Percentiles rank a stretch among this genome's conserved stretches.
These are phyloP conservation scores for Clonostachys sp. DNA, from an alignment of 2,329 filamentous ascomycete genomes.

Conservation along the genomic window DNA sequence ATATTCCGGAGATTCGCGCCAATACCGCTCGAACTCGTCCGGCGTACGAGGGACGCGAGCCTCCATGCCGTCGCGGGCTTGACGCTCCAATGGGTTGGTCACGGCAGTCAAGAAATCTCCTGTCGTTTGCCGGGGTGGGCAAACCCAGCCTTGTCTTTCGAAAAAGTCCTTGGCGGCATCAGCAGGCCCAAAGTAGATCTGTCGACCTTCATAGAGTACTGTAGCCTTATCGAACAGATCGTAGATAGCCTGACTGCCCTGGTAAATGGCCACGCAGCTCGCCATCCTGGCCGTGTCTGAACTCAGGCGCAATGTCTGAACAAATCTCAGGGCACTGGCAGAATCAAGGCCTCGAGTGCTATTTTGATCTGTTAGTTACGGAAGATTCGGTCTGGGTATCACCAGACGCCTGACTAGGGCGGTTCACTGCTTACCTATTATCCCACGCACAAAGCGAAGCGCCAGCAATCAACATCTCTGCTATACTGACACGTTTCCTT, in stretches of 20 bases:
- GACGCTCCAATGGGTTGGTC: constrained; percentile 59
- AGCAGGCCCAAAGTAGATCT: constrained; percentile 72
- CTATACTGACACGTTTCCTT: constrained; percentile 76
- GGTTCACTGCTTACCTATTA: constrained; percentile 40
- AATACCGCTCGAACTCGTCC: constrained; percentile 58
- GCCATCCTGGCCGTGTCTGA: constrained; percentile 60
- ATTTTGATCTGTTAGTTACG: neutral
- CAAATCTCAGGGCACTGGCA: constrained; percentile 69
- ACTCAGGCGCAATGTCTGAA: constrained; percentile 58
- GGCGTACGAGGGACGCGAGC: constrained; percentile 59
- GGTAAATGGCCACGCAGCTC: constrained; percentile 64
- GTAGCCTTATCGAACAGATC: constrained; percentile 72
- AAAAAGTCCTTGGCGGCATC: constrained; percentile 60
- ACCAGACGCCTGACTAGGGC: no score
- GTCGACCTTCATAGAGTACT: constrained; percentile 70
- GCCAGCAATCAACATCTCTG: constrained; percentile 67
- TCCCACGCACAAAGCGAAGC: constrained; percentile 61
- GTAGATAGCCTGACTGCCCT: constrained; percentile 66
- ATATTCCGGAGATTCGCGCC: constrained; percentile 40
- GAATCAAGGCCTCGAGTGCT: constrained; percentile 69
- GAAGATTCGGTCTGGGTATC: neutral
- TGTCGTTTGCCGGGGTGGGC: constrained; percentile 61
- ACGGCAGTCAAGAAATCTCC: constrained; percentile 67
- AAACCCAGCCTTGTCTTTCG: constrained; percentile 63
- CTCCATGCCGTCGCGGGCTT: constrained; percentile 52